Percentiles rank a stretch among this genome's conserved stretches.
phyloP scores from a whole-genome alignment of 768 basidiomycete genomes.

The Mycena sanguinolenta region DNA sequence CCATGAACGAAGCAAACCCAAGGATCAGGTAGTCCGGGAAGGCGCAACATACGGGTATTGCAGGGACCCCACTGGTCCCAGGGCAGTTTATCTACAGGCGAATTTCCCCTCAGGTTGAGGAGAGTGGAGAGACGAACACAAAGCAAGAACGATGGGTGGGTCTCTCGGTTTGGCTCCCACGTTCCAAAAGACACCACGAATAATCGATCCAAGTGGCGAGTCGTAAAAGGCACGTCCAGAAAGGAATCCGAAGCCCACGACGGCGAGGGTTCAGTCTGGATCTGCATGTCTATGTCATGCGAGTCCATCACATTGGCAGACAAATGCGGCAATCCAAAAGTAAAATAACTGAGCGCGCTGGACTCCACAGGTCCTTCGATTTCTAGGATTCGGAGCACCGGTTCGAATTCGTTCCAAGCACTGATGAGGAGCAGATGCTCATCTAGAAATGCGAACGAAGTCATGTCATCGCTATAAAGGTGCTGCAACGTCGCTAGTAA shows the following conservation, averaged over 20 bases:
- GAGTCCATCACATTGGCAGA: background rate
- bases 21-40: slow-evolving; percentile 42
- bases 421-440: slow-evolving; percentile 19
- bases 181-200: slow-evolving; percentile 44
- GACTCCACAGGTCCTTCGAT: slow-evolving; percentile 6
- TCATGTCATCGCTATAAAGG: slow-evolving; percentile 39
- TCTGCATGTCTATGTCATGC: slow-evolving; percentile 38
- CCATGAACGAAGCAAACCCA: slow-evolving; percentile 55
- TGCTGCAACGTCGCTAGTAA: slow-evolving; percentile 30
- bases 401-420: background rate
- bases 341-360: slow-evolving; percentile 25
- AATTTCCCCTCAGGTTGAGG: slow-evolving; percentile 40
- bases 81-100: slow-evolving; percentile 20
- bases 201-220: slow-evolving; percentile 45
- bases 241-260: slow-evolving; percentile 38
- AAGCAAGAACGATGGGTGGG: slow-evolving; percentile 38
- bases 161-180: background rate
- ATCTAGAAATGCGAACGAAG: slow-evolving; percentile 51
- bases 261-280: slow-evolving; percentile 51
- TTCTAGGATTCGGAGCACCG: slow-evolving; percentile 24
- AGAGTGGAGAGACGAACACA: slow-evolving; percentile 50
- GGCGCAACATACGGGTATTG: slow-evolving; percentile 45
- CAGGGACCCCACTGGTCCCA: slow-evolving; percentile 52
- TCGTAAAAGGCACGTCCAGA: slow-evolving; percentile 26
- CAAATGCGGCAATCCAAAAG: slow-evolving; percentile 43